Base-by-base conservation (phyloP, 208 protist genomes). In the Kentomonas sorsogonicus region DNA sequence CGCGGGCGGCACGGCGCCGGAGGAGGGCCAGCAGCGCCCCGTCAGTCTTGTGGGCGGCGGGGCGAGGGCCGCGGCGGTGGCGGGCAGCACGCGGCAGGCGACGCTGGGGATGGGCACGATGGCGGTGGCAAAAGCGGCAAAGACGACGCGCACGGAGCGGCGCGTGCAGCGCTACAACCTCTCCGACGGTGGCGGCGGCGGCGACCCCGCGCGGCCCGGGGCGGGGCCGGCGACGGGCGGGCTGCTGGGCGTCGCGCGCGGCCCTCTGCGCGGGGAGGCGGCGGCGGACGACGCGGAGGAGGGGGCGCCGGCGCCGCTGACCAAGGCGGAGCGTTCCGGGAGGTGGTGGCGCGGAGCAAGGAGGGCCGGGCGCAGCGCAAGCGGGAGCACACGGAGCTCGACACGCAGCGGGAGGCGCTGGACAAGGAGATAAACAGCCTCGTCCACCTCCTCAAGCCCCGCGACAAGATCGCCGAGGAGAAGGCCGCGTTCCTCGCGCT, bases 351-450 rank as follows among this genome's bases (percentile, higher is more conserved):
- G 34, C 83, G 64, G 63, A 86, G 79, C 66, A 81, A 79, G 48
- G 63, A 52, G 22, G 66, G 84, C 47, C 79, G 83, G 13, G 74
- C 67, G 7, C 68, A 80, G 62, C 55, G 66, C 39, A 83, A 89
- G 62, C 76, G 78, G n/a, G 83, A 91, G 41, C 77, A 80, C 29
- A 69, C 66, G 27, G 72, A 74, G 53, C 80, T 70, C 2, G 77
- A 80, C 26, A 63, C 75, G 39, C 65, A 83, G 41, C 85, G 83
- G 10, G 64, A 60, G 15, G 77, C 74, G 20, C 65, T 93, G 34
- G 86, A 93, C 44, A 67, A 63, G 38, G 83, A 76, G 53, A 79
- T 93, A 58, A 77, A 83, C 48, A 39, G 23, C 2, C 68, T 93
- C 22, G 59, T 82, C 53, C 86, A 90, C 57, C 64, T 93, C 3